Conservation (phyloP, 2,329 filamentous ascomycete genomes). For the Plenodomus biglobosus region DNA sequence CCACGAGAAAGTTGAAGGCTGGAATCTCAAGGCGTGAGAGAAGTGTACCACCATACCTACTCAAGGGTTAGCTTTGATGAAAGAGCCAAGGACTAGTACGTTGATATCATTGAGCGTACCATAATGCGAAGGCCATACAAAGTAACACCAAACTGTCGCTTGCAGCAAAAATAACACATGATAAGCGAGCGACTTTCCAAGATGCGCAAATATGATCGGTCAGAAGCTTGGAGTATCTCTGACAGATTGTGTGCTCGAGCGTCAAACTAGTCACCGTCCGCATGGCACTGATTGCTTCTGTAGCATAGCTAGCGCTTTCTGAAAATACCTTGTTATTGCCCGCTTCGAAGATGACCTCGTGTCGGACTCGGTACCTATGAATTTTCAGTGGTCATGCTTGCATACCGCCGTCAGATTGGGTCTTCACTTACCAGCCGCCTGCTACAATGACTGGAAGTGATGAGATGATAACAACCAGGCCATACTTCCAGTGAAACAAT, state of each 20-base stretch:
- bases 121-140: slow-evolving; percentile 35
- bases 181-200: slow-evolving; percentile 64
- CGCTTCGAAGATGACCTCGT: slow-evolving; percentile 28
- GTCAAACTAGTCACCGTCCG: slow-evolving; percentile 91
- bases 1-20: slow-evolving; percentile 25
- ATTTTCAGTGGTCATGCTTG: no score
- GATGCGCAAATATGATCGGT: slow-evolving; percentile 67
- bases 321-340: slow-evolving; percentile 72
- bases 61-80: neutral
- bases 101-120: slow-evolving; percentile 16
- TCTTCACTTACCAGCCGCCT: slow-evolving; percentile 69
- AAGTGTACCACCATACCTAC: slow-evolving; percentile 30
- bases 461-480: slow-evolving; percentile 69
- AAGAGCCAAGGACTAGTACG: no score
- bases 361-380: slow-evolving; percentile 78
- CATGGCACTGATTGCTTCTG: slow-evolving; percentile 88
- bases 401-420: no score
- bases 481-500: slow-evolving; percentile 80
- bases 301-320: slow-evolving; percentile 80
- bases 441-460: slow-evolving; percentile 72
- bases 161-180: slow-evolving; percentile 22
- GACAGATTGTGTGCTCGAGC: slow-evolving; percentile 75
- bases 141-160: slow-evolving; percentile 65
- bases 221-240: slow-evolving; percentile 70
- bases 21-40: slow-evolving; percentile 17